phyloP scores from a whole-genome alignment of 2,329 filamentous ascomycete species.

The Xylariaceae sp. region DNA sequence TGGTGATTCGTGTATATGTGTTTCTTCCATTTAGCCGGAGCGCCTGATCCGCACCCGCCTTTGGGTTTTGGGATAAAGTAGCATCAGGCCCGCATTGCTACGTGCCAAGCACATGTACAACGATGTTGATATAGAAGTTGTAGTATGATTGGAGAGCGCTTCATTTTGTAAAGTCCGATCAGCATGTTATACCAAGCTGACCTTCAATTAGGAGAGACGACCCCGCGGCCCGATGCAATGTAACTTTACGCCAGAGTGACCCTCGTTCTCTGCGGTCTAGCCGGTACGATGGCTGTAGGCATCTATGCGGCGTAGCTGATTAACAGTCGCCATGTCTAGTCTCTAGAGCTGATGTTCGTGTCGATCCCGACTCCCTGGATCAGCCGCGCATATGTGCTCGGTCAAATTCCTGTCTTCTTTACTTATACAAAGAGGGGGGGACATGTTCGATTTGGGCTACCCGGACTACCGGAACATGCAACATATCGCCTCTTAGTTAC shows the following conservation, averaged over 20 bases:
- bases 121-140: not conserved
- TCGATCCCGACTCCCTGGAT: slow-evolving; percentile 10
- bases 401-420: slow-evolving; percentile 7
- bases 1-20: slow-evolving; percentile 28
- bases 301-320: not conserved
- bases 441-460: slow-evolving; percentile 1
- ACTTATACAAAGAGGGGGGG: too few species aligned
- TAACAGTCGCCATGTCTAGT: not conserved
- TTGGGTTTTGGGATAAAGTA: slow-evolving; percentile 21
- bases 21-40: slow-evolving; percentile 38
- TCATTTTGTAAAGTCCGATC: too few species aligned
- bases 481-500: not conserved
- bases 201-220: not conserved
- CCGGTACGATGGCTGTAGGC: not conserved
- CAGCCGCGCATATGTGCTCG: slow-evolving; percentile 8
- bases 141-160: slow-evolving; percentile 15
- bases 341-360: not conserved
- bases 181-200: too few species aligned
- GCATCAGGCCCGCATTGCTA: slow-evolving; percentile 9
- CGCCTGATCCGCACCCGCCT: slow-evolving; percentile 30
- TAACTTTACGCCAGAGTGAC: slow-evolving; percentile 5
- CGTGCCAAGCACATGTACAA: not conserved
- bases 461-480: slow-evolving; percentile 6
- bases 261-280: slow-evolving; percentile 1
- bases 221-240: not conserved